Evolutionary conservation across 1,139 yeast genomes (phyloP), one percentile per base, ranked within the genome.

Genomic region (Candida pseudoviswanathii): DNA sequence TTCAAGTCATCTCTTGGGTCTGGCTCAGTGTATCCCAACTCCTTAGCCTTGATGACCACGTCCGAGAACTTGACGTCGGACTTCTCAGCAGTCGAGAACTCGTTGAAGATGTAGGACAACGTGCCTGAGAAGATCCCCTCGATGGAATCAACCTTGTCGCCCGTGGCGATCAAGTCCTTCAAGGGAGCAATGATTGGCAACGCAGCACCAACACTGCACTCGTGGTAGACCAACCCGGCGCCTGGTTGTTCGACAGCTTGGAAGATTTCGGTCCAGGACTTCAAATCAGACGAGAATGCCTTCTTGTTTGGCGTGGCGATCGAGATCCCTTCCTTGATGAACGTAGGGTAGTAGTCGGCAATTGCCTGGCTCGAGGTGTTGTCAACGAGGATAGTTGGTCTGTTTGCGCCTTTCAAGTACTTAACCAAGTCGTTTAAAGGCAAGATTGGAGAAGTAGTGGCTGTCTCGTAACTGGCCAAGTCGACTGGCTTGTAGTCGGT

Each of bases 151-250:
- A 95, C 82, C 71, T 89, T 84, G 69, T 94, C 99, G 56, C 99
- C 99, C 48, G 99, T 94, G 54, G 81, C 80, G 44, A 94, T 78
- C 68, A 94, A 78, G 67, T 94, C 99, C 63, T 84, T 86, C 63
- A 94, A 77, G 49, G 97, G 89, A 45, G 91, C 86, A 60, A 94
- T 84, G 56, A 94, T 84, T 53, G 99, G 99, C 65, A 95, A 80
- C 49, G 98, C 99, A 39, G 99, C 99, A 63, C 98, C 99, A 50
- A 94, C 99, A n/a, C 98, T 89, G 46, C 98, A 96, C 77, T 95
- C 99, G 65, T 94, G 99, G 76, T 90, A 92, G 42, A 91, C 96
- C 56, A 92, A 77, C 36, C 96, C 96, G 46, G 86, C 88, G 32
- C 74, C 71, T 43, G 77, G 74, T 9, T 76, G 67, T 44, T 78